Evolutionary conservation across 257 asterid genomes (phyloP).

Genomic region (Vinca minor): DNA sequence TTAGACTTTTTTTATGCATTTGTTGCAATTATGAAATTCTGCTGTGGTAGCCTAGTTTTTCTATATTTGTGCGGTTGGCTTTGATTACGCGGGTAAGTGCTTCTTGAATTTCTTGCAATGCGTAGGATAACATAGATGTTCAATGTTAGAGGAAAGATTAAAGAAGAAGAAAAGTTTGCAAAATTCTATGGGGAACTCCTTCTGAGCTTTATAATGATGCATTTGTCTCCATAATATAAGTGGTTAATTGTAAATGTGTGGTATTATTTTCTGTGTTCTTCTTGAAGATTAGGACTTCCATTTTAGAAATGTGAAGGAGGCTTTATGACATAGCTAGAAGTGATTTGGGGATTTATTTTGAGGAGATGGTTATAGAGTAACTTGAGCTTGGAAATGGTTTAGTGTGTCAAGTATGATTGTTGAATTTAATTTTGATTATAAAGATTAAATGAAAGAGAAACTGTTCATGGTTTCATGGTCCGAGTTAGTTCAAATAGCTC

Average conservation of each 20-base stretch:
- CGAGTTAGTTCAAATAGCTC: neutral
- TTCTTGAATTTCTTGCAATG: neutral
- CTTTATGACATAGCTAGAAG: neutral
- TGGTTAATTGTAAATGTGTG: neutral
- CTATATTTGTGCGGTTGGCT: neutral
- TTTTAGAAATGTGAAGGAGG: neutral
- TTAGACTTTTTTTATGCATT: neutral
- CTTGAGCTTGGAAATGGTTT: neutral
- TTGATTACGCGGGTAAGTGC: neutral
- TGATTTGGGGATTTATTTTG: neutral
- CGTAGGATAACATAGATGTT: neutral
- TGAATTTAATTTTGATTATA: neutral
- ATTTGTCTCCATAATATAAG: neutral
- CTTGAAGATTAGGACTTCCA: neutral
- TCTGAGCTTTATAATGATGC: neutral
- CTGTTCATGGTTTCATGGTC: neutral
- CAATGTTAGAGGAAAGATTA: neutral
- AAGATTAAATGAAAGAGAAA: neutral
- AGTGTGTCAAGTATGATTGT: neutral
- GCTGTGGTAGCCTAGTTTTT: neutral
- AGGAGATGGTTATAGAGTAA: neutral
- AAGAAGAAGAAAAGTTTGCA: neutral
- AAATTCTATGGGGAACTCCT: neutral
- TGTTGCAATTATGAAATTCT: slow-evolving; percentile 5
- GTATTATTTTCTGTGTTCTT: neutral